Conservation (phyloP, 352 stramenopile genomes). For the Hyaloperonospora brassicae region DNA sequence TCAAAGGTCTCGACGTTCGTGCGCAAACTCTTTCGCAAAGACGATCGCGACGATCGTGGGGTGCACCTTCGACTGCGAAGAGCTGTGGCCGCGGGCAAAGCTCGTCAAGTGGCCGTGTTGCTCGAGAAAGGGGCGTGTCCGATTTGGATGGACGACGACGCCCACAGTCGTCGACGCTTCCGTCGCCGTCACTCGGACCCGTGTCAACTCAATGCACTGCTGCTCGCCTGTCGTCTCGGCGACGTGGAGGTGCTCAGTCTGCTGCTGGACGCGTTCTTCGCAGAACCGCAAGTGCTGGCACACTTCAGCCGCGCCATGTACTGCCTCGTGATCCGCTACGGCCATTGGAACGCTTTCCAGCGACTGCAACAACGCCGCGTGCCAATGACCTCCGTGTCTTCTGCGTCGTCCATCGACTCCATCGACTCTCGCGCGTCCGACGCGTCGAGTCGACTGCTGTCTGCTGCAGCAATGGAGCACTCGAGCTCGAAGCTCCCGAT, state of each 20-base stretch:
- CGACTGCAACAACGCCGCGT: slow-evolving; percentile 38
- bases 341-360: slow-evolving; percentile 57
- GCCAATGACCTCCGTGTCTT: slow-evolving; percentile 20
- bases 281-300: slow-evolving; percentile 30
- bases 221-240: slow-evolving; percentile 51
- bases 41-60: slow-evolving; percentile 9
- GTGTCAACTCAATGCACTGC: slow-evolving; percentile 45
- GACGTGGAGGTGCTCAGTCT: slow-evolving; percentile 44
- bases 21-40: slow-evolving; percentile 40
- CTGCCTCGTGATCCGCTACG: slow-evolving; percentile 49
- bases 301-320: slow-evolving; percentile 62
- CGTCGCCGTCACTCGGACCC: slow-evolving; percentile 7
- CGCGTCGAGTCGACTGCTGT: slow-evolving; percentile 15
- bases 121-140: slow-evolving; percentile 51
- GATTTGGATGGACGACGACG: slow-evolving; percentile 38
- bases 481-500: slow-evolving; percentile 36
- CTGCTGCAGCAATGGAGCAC: slow-evolving; percentile 12
- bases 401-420: slow-evolving; percentile 15
- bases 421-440: slow-evolving; percentile 13
- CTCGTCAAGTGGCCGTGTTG: slow-evolving; percentile 39
- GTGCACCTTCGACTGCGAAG: slow-evolving; percentile 52
- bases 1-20: slow-evolving; percentile 37
- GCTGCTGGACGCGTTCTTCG: slow-evolving; percentile 54
- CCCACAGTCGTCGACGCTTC: slow-evolving; percentile 7
- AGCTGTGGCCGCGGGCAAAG: slow-evolving; percentile 37